Evolutionary conservation across 306 rosid species (phyloP).

Genomic region (Oemleria cerasiformis): DNA sequence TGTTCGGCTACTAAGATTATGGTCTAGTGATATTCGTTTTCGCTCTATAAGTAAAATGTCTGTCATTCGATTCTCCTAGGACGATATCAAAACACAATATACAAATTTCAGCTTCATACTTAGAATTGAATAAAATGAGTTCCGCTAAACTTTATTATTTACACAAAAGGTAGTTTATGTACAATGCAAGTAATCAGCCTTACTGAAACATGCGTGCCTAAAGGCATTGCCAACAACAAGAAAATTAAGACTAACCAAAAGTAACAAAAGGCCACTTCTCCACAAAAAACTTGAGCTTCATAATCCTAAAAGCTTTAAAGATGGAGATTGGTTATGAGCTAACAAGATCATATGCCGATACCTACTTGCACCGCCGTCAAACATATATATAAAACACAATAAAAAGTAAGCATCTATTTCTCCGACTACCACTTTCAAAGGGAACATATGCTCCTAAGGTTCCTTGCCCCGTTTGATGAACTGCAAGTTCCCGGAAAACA

Average conservation of each 20-base stretch:
- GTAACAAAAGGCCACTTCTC: not conserved
- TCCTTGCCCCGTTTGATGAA: constrained; percentile 16
- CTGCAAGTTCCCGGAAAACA: constrained; percentile 25
- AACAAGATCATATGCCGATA: not conserved
- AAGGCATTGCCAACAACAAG: not conserved
- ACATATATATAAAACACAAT: not conserved
- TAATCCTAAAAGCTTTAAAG: not conserved
- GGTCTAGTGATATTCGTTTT: no score
- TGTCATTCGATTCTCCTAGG: no score
- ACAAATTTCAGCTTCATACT: no score
- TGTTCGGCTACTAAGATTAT: no score
- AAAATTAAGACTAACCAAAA: not conserved
- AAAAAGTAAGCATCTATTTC: not conserved
- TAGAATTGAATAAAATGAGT: no score
- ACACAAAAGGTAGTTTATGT: not conserved
- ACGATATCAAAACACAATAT: no score
- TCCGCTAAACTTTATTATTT: not conserved
- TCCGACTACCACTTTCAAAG: not conserved
- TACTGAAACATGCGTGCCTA: not conserved
- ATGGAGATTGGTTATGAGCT: not conserved
- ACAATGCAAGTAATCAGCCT: not conserved
- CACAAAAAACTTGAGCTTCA: not conserved
- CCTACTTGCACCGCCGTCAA: not conserved
- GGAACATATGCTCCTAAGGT: constrained; percentile 10
- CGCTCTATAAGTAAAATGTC: no score